Percentiles rank a stretch among this genome's conserved stretches.
Evolutionary conservation across 805 yeast genomes (phyloP).

Genomic region (Sugiyamaella valdiviana): DNA sequence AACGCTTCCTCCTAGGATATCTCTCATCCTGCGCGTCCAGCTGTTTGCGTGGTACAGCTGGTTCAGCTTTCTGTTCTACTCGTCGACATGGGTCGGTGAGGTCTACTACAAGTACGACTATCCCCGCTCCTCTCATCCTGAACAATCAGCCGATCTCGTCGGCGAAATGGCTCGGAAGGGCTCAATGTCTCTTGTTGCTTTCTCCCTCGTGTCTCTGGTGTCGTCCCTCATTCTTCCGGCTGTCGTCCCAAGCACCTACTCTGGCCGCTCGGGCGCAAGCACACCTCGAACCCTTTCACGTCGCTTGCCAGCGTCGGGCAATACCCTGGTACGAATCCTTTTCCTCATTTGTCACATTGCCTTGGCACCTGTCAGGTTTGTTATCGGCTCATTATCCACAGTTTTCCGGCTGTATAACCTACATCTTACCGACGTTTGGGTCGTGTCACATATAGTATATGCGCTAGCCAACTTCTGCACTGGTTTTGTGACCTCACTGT

Average conservation of each 20-base stretch:
- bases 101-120: constrained; percentile 39
- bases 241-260: constrained; percentile 2
- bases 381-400: background rate
- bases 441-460: constrained; percentile 45
- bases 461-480: constrained; percentile 46
- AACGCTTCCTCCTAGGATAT: constrained; percentile 44
- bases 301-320: background rate
- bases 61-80: constrained; percentile 59
- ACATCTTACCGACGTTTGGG: constrained; percentile 38
- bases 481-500: constrained; percentile 38
- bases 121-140: background rate
- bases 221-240: constrained; percentile 26
- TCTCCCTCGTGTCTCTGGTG: constrained; percentile 42
- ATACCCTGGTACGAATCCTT: background rate
- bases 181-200: constrained; percentile 33
- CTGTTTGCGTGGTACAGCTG: constrained; percentile 67
- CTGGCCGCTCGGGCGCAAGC: background rate
- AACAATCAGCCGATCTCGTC: constrained; percentile 26
- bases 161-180: constrained; percentile 32
- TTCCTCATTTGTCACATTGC: background rate
- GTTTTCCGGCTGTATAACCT: constrained; percentile 3
- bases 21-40: constrained; percentile 49
- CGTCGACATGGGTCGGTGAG: constrained; percentile 62
- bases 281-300: background rate
- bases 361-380: background rate